Evolutionary conservation across 2,329 filamentous ascomycete species (phyloP), one percentile per base, ranked within the genome.

Genomic region (Didymella arachidicola): DNA sequence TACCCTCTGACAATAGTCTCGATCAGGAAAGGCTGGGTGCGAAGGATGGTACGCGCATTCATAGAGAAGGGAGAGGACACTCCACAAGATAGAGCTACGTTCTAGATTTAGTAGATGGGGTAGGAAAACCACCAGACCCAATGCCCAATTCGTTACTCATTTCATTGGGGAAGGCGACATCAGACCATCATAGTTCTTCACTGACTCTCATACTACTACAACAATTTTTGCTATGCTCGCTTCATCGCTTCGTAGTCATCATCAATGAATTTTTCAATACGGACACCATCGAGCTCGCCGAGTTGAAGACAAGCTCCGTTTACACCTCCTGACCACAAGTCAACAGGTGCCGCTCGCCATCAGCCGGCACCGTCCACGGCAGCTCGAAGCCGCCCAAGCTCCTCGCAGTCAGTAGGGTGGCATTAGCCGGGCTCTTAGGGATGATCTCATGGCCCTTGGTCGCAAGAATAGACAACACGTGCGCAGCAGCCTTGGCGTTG

Each of bases 401-500:
- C 16, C 72, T 62, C 19, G 63, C 51, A 8, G 62, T 66, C 44
- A 73, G 61, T 63, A 72, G 71, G 10, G 67, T 75, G 8, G 68
- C 63, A 46, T 76, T 76, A 2, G 69, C 64, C 1, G 72, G 67
- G 59, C 69, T 75, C 66, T 73, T 74, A 4, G 75, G 75, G 8
- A 77, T 77, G 8, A 76, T 57, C 26, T 76, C 62, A 19, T 69
- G 55, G 6, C 75, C 75, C 22, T 60, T 66, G 2, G 66, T 72
- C 0, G 75, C 71, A 16, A 77, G 61, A 8, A 75, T 67, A 0
- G 71, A 72, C 2, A 77, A 61, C 0, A 76, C 74, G 38, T 77
- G 73, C 14, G 75, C 75, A 52, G 72, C 72, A 53, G 75, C 72
- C 67, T 77, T 75, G 2, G 76, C 72, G 53, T 78, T 78, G 38